phyloP scores from a whole-genome alignment of 208 protist genomes.

The Crithidia brevicula region DNA sequence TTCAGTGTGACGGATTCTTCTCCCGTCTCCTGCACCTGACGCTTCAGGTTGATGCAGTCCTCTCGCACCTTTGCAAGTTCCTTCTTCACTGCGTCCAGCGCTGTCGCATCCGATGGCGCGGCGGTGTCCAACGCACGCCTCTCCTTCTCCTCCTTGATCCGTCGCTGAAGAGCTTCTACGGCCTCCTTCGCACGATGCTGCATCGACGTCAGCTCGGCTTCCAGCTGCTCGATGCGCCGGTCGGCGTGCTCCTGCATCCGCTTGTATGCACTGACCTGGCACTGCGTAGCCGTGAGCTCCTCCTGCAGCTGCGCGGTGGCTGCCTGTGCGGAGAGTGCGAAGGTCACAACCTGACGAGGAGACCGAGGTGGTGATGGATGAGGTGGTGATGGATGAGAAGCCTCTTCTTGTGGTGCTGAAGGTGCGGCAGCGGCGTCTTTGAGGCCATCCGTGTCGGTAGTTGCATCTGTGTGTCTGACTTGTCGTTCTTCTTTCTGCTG shows the following conservation, averaged over 20 bases:
- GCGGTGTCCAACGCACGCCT: neutral
- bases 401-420: neutral
- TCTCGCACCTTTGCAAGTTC: constrained; percentile 1
- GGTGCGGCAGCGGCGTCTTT: no score
- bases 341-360: constrained; percentile 12
- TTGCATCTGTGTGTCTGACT: neutral
- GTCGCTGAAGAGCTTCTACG: neutral
- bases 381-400: neutral
- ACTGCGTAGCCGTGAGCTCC: constrained; percentile 14
- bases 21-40: constrained; percentile 6
- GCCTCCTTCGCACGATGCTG: neutral
- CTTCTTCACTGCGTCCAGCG: neutral
- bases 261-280: constrained; percentile 7
- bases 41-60: constrained; percentile 6
- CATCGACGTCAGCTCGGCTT: constrained; percentile 17
- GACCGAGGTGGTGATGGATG: neutral
- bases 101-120: constrained; percentile 2
- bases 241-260: constrained; percentile 22
- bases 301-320: constrained; percentile 19
- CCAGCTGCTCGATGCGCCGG: constrained; percentile 15
- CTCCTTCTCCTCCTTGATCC: neutral
- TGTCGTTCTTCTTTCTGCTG: neutral
- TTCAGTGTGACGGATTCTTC: constrained; percentile 17
- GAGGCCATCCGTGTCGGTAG: neutral
- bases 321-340: constrained; percentile 4